Percentiles rank a stretch among this genome's conserved stretches.
Conservation (phyloP, 345 rosid genomes). For the Trapa incisa region DNA sequence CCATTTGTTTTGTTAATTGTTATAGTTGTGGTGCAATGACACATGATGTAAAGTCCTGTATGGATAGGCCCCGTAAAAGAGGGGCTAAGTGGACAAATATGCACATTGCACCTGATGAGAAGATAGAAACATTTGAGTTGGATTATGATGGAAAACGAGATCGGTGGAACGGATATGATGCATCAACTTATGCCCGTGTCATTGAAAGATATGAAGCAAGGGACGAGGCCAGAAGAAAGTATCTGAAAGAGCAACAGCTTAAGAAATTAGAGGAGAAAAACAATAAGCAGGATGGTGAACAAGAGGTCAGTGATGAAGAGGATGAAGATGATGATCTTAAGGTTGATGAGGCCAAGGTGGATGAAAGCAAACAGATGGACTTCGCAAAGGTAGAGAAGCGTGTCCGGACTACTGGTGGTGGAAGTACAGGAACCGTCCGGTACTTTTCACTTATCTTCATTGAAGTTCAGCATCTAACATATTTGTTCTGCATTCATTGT, state of each 20-base stretch:
- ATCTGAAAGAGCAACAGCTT: conserved; percentile 61
- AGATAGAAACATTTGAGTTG: conserved; percentile 64
- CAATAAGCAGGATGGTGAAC: conserved; percentile 28
- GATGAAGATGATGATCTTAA: conserved; percentile 60
- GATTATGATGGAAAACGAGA: conserved; percentile 90
- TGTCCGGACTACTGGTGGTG: conserved; percentile 92
- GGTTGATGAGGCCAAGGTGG: conserved; percentile 89
- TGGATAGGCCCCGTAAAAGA: conserved; percentile 64
- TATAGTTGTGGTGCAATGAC: conserved; percentile 89
- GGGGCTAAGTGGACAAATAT: conserved; percentile 66
- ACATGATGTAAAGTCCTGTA: conserved; percentile 54
- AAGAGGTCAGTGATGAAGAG: conserved; percentile 25
- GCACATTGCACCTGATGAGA: conserved; percentile 82
- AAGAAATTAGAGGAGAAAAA: conserved; percentile 74
- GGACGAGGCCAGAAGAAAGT: conserved; percentile 65
- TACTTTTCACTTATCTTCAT: conserved; percentile 3
- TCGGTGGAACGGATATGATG: conserved; percentile 79
- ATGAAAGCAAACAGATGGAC: conserved; percentile 93
- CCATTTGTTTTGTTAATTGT: conserved; percentile 2
- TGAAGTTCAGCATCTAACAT: neutral
- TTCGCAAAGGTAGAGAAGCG: conserved; percentile 95
- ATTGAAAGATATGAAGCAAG: conserved; percentile 71
- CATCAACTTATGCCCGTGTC: conserved; percentile 52
- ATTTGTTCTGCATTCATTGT: neutral
- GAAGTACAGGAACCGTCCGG: conserved; percentile 97